These are phyloP conservation scores for Amaranthus cruentus DNA, from an alignment of 148 eudicot species.

Conservation along the genomic window DNA sequence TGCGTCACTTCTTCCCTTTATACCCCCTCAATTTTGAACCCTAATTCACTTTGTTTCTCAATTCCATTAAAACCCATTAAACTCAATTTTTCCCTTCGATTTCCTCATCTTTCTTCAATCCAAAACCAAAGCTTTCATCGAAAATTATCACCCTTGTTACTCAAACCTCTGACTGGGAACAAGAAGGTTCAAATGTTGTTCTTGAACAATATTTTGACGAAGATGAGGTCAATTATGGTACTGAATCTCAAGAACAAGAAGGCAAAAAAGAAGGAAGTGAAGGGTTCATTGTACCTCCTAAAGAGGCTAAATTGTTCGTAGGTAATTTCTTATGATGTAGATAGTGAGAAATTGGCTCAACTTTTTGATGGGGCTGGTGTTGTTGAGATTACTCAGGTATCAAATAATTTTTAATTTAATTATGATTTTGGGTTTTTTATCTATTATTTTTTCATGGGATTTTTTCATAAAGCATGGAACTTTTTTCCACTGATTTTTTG, in stretches of 20 bases:
- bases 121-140: slow-evolving; percentile 23
- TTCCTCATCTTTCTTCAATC: slow-evolving; percentile 27
- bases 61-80: slow-evolving; percentile 48
- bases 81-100: slow-evolving; percentile 29
- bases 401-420: background rate
- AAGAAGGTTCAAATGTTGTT: slow-evolving; percentile 32
- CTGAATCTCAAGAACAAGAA: slow-evolving; percentile 10
- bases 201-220: slow-evolving; percentile 30
- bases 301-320: slow-evolving; percentile 66
- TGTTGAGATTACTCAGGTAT: slow-evolving; percentile 78
- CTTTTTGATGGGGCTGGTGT: slow-evolving; percentile 68
- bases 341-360: slow-evolving; percentile 67
- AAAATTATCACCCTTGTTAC: slow-evolving; percentile 32
- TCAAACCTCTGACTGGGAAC: slow-evolving; percentile 47
- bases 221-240: slow-evolving; percentile 22
- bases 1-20: slow-evolving; percentile 35
- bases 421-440: background rate
- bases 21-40: slow-evolving; percentile 33
- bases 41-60: slow-evolving; percentile 31
- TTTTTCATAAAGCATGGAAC: background rate
- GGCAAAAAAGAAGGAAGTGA: slow-evolving; percentile 28
- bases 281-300: slow-evolving; percentile 43
- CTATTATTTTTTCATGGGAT: too few species aligned
- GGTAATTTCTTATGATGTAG: slow-evolving; percentile 56
- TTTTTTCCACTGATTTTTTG: background rate